These are phyloP conservation scores for Colletotrichum melonis DNA, from an alignment of 2,329 filamentous ascomycete genomes.

Conservation along the genomic window DNA sequence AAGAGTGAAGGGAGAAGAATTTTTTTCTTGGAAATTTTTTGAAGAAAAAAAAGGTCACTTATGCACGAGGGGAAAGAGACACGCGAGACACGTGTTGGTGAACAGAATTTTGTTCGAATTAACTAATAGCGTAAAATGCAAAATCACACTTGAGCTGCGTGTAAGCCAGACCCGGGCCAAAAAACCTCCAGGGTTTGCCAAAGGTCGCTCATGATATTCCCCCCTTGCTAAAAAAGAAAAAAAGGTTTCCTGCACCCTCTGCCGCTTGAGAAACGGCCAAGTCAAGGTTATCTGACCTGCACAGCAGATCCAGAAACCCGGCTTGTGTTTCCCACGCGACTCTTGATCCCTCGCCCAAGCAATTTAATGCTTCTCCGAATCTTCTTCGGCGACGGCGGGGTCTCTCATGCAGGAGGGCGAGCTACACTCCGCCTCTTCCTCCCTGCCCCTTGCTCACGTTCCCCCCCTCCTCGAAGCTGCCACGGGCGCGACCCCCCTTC, in stretches of 20 bases:
- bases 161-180: conserved; percentile 46
- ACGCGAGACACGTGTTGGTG: not conserved
- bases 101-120: conserved; percentile 48
- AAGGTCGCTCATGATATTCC: conserved; percentile 9
- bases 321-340: conserved; percentile 15
- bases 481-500: conserved; percentile 21
- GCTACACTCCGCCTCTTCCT: conserved; percentile 22
- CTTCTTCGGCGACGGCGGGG: not conserved
- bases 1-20: too few species aligned
- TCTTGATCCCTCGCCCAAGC: conserved; percentile 14
- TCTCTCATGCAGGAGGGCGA: conserved; percentile 29
- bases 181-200: conserved; percentile 42
- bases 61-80: not conserved
- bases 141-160: conserved; percentile 51
- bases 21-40: not conserved
- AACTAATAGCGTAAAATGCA: conserved; percentile 53
- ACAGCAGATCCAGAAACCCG: conserved; percentile 18
- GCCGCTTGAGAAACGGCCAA: not conserved
- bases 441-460: not conserved
- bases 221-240: conserved; percentile 39
- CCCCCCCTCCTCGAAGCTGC: conserved; percentile 3
- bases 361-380: conserved; percentile 16
- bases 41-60: not conserved
- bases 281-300: conserved; percentile 1
- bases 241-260: conserved; percentile 44